Evolutionary conservation across 1,284 basidiomycete species (phyloP).

Genomic region (Pulchroboletus neoregius): DNA sequence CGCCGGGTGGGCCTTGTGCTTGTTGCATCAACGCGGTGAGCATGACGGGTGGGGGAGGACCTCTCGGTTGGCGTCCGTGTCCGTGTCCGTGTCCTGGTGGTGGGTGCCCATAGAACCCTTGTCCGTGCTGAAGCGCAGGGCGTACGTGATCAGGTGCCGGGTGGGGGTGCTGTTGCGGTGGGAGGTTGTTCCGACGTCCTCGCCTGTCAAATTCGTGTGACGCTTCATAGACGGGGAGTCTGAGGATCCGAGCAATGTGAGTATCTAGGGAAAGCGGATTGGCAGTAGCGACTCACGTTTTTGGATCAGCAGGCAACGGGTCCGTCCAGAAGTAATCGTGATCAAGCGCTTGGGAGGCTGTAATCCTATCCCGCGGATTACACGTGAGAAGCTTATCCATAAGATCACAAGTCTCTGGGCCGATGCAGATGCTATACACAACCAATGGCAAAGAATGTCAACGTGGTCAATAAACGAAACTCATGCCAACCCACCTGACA

Average conservation of each 20-base stretch:
- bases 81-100: conserved; percentile 21
- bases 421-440: conserved; percentile 43
- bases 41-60: conserved; percentile 28
- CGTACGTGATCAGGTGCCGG: conserved; percentile 29
- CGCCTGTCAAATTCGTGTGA: conserved; percentile 85
- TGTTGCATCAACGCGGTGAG: conserved; percentile 31
- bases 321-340: conserved; percentile 94
- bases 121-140: conserved; percentile 30
- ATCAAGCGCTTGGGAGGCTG: conserved; percentile 82
- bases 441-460: conserved; percentile 10
- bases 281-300: conserved; percentile 50
- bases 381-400: conserved; percentile 88
- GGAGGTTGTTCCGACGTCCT: conserved; percentile 47
- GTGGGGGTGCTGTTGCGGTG: conserved; percentile 17
- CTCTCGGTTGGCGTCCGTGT: conserved; percentile 22
- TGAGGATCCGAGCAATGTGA: conserved; percentile 28
- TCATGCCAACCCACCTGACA: conserved; percentile 47
- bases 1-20: conserved; percentile 16
- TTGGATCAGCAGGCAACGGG: conserved; percentile 79
- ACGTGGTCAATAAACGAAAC: neutral
- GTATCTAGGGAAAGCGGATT: neutral
- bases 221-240: conserved; percentile 72
- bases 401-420: conserved; percentile 80
- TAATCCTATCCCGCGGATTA: conserved; percentile 89
- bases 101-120: conserved; percentile 26